A percentile compares a stretch with the other conserved stretches of the same genome.
Evolutionary conservation across 1,284 basidiomycete genomes (phyloP).

Genomic region (Anthracocystis panici-leucophaei): DNA sequence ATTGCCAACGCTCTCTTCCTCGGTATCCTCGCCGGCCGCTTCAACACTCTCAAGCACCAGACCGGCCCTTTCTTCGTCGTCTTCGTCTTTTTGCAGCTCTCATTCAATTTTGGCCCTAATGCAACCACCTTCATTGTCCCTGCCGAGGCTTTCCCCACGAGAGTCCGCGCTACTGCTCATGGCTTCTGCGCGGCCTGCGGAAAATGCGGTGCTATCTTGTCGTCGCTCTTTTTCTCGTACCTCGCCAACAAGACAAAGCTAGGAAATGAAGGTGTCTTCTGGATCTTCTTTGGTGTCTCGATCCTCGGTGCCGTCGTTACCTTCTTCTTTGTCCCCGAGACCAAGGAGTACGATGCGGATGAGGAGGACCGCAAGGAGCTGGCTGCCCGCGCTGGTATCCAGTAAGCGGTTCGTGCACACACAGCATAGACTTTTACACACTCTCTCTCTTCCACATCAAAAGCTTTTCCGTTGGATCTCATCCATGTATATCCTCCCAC

Average conservation of each 20-base stretch:
- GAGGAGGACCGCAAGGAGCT: constrained; percentile 63
- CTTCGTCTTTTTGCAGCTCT: constrained; percentile 77
- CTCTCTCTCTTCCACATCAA: neutral
- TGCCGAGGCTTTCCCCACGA: constrained; percentile 81
- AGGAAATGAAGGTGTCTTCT: constrained; percentile 59
- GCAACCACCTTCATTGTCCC: constrained; percentile 84
- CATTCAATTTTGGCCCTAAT: constrained; percentile 76
- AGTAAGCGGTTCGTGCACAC: constrained; percentile 16
- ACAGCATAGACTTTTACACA: neutral
- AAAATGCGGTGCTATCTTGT: constrained; percentile 73
- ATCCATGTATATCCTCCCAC: constrained; percentile 36
- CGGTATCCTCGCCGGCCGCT: constrained; percentile 67
- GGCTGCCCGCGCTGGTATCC: constrained; percentile 48
- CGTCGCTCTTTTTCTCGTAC: constrained; percentile 68
- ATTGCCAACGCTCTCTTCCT: constrained; percentile 66
- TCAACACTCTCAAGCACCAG: constrained; percentile 60
- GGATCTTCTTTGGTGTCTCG: constrained; percentile 66
- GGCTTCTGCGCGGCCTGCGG: constrained; percentile 72
- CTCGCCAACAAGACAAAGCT: constrained; percentile 43
- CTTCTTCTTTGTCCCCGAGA: constrained; percentile 58
- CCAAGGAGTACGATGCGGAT: constrained; percentile 63
- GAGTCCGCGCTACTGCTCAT: constrained; percentile 73
- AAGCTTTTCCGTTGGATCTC: constrained; percentile 15
- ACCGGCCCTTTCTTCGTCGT: constrained; percentile 80
- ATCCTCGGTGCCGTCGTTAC: constrained; percentile 58